Evolutionary conservation across 164 flowering plant genomes (phyloP), one percentile per base, ranked within the genome.

Genomic region (Nelumbo lutea): DNA sequence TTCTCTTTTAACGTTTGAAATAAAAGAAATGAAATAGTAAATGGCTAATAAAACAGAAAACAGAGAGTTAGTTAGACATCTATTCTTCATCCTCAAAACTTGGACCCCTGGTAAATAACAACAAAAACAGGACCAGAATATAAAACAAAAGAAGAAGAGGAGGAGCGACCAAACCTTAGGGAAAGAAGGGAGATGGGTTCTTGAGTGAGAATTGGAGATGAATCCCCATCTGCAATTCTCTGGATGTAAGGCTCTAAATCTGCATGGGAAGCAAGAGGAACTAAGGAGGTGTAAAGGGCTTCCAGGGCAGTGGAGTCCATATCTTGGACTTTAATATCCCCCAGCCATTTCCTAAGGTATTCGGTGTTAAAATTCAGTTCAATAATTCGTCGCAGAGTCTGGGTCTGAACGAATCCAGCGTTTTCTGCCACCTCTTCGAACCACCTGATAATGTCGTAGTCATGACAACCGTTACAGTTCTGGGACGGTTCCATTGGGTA

Each of bases 181-280:
- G 98, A 93, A 69, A 93, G 84, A 64, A 77, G 72, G 6, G 87
- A 77, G 15, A 93, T 88, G 42, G 96, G 87, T 47, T 90, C 77
- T 71, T 79, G 83, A 70, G 88, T 93, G 73, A 93, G 88, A 9
- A 84, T 7, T 27, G 90, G 83, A 59, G 85, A 63, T 0, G 80
- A 68, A 46, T 89, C 93, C 40, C 96, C 98, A 75, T 93, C 93
- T 13, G 88, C 89, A 68, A 93, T 88, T 71, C 95, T 83, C 27
- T 81, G 81, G 15, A 90, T 83, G 66, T 79, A 89, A 66, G 93
- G 91, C 78, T 93, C 92, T 42, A 89, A 73, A 77, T 85, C 95
- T 60, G 83, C 85, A 83, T 89, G 90, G 55, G 88, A 78, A 13
- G 73, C 83, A 15, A 93, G 80, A 27, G 98, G 98, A 4, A 93